Evolutionary conservation across 192 early-diverging fungal genomes (phyloP), one percentile per base, ranked within the genome.

Genomic region (Phycomyces blakesleeanus): DNA sequence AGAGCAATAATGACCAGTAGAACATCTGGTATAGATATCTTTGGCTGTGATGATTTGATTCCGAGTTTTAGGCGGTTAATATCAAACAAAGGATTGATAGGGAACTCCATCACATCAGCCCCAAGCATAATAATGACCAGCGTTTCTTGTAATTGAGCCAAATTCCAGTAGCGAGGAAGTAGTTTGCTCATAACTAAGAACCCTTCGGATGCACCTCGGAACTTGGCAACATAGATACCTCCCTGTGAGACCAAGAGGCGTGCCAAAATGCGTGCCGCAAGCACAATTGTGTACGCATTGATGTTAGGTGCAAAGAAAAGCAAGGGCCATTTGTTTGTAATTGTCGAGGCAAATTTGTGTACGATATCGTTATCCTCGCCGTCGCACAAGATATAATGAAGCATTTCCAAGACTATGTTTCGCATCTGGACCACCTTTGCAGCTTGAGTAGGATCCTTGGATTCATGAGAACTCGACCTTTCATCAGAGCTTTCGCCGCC

Each of bases 291-390:
- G 14, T 67, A 79, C 3, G 78, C 72, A 34, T 89, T 79, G 11
- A 76, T 53, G 26, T 73, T 63, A n/a, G 74, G 74, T 25, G 74
- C 75, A 61, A 89, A 79, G 53, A 87, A 87, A 11, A 85, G 68
- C 20, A 86, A 55, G 5, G 87, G 75, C 87, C 87, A 89, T 68
- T 83, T 81, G 68, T 76, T 82, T 12, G 86, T 83, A 15, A 89
- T 79, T 0, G 78, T 80, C 1, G 58, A 62, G 9, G 83, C 57
- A 59, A 88, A 82, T 56, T 84, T 82, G 54, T 74, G 71, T 2
- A 81, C 76, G 26, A 57, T 26, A 40, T 77, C 74, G 16, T 69
- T 63, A 39, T 78, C 79, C 1, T 68, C 63, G 22, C 72, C 64
- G 27, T 85, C 79, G 38, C 80, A 78, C 3, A 88, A 53, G 7